A percentile compares a stretch with the other conserved stretches of the same genome.
Conservation (phyloP, 2,329 filamentous ascomycete genomes). For the Stemphylium lycopersici region DNA sequence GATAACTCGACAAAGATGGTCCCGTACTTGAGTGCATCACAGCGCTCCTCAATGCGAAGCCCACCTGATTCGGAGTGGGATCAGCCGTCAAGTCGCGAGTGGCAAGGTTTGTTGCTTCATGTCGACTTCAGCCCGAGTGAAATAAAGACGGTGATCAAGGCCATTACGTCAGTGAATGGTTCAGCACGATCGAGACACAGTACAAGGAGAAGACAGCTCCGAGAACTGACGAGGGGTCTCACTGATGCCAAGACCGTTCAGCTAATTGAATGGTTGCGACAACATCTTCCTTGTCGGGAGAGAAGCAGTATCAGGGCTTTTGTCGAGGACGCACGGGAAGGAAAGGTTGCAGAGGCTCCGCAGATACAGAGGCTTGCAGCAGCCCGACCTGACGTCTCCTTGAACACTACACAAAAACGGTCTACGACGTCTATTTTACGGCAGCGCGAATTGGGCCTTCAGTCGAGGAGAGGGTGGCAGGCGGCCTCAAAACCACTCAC, state of each 20-base stretch:
- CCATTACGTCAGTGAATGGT: slow-evolving; percentile 13
- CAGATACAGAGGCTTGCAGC: slow-evolving; percentile 37
- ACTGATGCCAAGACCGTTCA: slow-evolving; percentile 32
- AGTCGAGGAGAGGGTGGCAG: slow-evolving; percentile 36
- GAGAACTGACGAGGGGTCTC: slow-evolving; percentile 22
- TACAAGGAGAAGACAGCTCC: slow-evolving; percentile 31
- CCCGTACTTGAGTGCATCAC: slow-evolving; percentile 36
- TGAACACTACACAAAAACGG: slow-evolving; percentile 19
- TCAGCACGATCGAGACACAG: slow-evolving; percentile 9
- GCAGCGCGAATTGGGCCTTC: slow-evolving; percentile 42
- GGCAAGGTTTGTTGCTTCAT: slow-evolving; percentile 42
- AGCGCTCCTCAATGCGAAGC: slow-evolving; percentile 26
- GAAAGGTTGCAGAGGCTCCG: slow-evolving; percentile 26
- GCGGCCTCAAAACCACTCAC: slow-evolving; percentile 27
- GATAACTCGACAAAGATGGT: background rate
- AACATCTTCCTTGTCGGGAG: slow-evolving; percentile 23
- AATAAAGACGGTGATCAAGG: slow-evolving; percentile 27
- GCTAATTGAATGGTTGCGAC: slow-evolving; percentile 22
- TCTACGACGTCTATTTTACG: slow-evolving; percentile 34
- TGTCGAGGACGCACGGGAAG: slow-evolving; percentile 36
- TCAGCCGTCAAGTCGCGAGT: slow-evolving; percentile 25
- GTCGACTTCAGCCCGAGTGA: slow-evolving; percentile 43
- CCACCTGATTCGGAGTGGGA: slow-evolving; percentile 33
- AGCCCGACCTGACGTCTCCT: slow-evolving; percentile 18
- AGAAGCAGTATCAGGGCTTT: slow-evolving; percentile 38